phyloP scores from a whole-genome alignment of 2,329 filamentous ascomycete genomes.

The Neonectria coccinea region DNA sequence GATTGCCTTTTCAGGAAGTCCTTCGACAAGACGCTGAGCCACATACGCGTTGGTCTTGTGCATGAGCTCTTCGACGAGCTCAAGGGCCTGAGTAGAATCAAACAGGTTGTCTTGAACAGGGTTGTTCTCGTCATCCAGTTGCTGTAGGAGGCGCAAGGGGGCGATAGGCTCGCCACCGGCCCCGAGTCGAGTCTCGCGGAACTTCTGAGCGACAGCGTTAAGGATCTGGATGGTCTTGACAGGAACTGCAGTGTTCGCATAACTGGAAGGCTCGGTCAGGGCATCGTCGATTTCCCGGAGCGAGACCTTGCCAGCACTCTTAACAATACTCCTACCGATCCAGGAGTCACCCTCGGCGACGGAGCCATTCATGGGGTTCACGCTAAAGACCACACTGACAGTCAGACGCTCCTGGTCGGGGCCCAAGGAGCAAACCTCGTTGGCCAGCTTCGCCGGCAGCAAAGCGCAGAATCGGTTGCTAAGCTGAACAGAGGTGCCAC shows the following conservation, averaged over 20 bases:
- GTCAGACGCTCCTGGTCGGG: slow-evolving; percentile 92
- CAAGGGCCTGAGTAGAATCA: slow-evolving; percentile 87
- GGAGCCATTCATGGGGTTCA: slow-evolving; percentile 82
- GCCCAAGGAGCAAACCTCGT: slow-evolving; percentile 87
- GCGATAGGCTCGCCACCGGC: slow-evolving; percentile 83
- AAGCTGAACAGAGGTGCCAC: slow-evolving; percentile 93
- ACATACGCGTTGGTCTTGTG: slow-evolving; percentile 93
- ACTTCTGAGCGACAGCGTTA: slow-evolving; percentile 86
- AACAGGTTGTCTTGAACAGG: slow-evolving; percentile 98
- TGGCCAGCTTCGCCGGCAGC: slow-evolving; percentile 86
- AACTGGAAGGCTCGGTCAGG: slow-evolving; percentile 71
- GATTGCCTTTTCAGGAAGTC: slow-evolving; percentile 90
- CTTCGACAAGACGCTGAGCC: slow-evolving; percentile 82
- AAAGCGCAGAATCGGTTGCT: slow-evolving; percentile 90
- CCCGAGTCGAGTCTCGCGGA: slow-evolving; percentile 87
- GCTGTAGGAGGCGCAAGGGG: slow-evolving; percentile 88
- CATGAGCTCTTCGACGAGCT: slow-evolving; percentile 94
- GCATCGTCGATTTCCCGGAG: slow-evolving; percentile 89
- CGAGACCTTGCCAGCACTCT: slow-evolving; percentile 86
- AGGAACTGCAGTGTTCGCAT: slow-evolving; percentile 73
- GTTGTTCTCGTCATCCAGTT: slow-evolving; percentile 97
- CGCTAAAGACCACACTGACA: slow-evolving; percentile 92
- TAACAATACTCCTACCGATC: slow-evolving; percentile 94
- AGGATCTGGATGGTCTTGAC: slow-evolving; percentile 84
- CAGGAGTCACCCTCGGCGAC: slow-evolving; percentile 89